Conservation (phyloP, 108 stramenopile species). For the Cyclotella kingstonii region DNA sequence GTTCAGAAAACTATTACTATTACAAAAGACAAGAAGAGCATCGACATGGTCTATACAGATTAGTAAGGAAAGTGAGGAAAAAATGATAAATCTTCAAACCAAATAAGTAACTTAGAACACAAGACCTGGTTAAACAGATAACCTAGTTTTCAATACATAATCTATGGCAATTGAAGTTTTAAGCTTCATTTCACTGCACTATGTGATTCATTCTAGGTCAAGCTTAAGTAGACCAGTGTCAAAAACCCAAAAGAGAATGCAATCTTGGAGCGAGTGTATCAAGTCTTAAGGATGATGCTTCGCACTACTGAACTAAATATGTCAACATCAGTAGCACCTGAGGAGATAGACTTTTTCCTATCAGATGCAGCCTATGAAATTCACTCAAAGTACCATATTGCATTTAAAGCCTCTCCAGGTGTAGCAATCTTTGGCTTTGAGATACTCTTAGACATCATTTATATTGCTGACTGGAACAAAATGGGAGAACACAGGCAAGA, state of each 20-base stretch:
- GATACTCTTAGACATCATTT: slow-evolving; percentile 17
- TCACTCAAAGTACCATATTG: slow-evolving; percentile 18
- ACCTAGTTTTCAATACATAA: slow-evolving; percentile 23
- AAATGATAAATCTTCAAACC: slow-evolving; percentile 10
- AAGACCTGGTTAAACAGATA: slow-evolving; percentile 42
- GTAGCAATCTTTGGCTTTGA: slow-evolving; percentile 22
- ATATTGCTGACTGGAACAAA: slow-evolving; percentile 18
- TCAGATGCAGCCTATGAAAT: slow-evolving; percentile 24
- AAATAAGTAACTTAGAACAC: slow-evolving; percentile 8
- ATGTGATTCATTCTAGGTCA: slow-evolving; percentile 10
- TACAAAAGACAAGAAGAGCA: no score
- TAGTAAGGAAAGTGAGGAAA: neutral
- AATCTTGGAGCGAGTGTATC: neutral
- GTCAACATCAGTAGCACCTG: neutral
- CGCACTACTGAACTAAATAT: neutral
- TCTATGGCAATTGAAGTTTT: slow-evolving; percentile 41
- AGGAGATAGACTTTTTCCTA: slow-evolving; percentile 7
- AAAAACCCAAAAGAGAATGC: neutral
- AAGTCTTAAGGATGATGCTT: neutral
- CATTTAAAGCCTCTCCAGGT: slow-evolving; percentile 18
- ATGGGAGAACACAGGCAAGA: slow-evolving; percentile 13
- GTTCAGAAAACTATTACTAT: no score
- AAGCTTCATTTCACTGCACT: slow-evolving; percentile 19
- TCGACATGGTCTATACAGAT: neutral
- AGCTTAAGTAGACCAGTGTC: neutral